These are phyloP conservation scores for Mortierella sp. DNA, from an alignment of 371 early-diverging fungal genomes.

Conservation along the genomic window DNA sequence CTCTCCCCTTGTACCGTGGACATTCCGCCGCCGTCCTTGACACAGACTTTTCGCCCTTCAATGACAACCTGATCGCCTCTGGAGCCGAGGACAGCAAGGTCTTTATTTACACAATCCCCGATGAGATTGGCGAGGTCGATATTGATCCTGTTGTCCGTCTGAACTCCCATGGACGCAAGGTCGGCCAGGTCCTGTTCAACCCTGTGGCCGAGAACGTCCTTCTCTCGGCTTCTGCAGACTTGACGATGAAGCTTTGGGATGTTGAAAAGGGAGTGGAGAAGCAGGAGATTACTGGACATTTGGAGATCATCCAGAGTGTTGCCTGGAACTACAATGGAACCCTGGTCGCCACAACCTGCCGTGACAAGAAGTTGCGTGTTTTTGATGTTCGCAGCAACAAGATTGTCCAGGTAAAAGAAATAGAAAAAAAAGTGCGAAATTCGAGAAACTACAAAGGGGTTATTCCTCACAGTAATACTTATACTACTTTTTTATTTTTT, in stretches of 20 bases:
- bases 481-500: too few relatives aligned
- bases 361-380: slow-evolving; percentile 95
- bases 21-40: slow-evolving; percentile 96
- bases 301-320: slow-evolving; percentile 92
- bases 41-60: slow-evolving; percentile 98
- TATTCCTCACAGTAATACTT: too few relatives aligned
- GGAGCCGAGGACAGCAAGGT: slow-evolving; percentile 95
- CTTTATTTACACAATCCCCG: slow-evolving; percentile 96
- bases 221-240: slow-evolving; percentile 90
- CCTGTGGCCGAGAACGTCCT: slow-evolving; percentile 95
- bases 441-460: neutral
- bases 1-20: slow-evolving; percentile 90
- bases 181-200: slow-evolving; percentile 97
- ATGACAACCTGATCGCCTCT: slow-evolving; percentile 92
- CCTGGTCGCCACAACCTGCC: slow-evolving; percentile 90
- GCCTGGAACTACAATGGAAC: slow-evolving; percentile 92
- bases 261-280: slow-evolving; percentile 90
- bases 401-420: slow-evolving; percentile 78
- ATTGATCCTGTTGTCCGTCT: slow-evolving; percentile 65
- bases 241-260: slow-evolving; percentile 97
- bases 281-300: slow-evolving; percentile 90
- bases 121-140: slow-evolving; percentile 76
- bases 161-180: slow-evolving; percentile 83
- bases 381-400: slow-evolving; percentile 92
- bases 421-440: too few relatives aligned